Evolutionary conservation across 306 rosid genomes (phyloP).

Genomic region (Heteromeles arbutifolia): DNA sequence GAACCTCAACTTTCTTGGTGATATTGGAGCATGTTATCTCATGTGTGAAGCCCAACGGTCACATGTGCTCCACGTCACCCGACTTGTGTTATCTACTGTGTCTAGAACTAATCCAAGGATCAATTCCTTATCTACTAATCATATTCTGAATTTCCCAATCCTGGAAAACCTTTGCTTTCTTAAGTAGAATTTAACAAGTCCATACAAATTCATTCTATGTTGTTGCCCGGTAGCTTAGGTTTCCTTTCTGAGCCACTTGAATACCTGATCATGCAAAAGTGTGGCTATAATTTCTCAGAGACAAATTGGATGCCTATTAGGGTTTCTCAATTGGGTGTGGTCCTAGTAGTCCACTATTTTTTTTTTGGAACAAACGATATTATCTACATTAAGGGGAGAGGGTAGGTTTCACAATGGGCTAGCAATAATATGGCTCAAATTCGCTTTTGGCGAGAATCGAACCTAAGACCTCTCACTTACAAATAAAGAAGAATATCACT

Average conservation of each 20-base stretch:
- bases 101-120: background rate
- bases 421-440: too few relatives aligned
- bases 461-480: too few relatives aligned
- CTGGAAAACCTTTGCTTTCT: background rate
- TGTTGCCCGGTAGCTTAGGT: slow-evolving; percentile 28
- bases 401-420: too few relatives aligned
- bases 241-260: slow-evolving; percentile 28
- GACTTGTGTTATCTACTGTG: too few relatives aligned
- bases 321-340: slow-evolving; percentile 5
- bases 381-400: too few relatives aligned
- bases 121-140: background rate
- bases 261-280: slow-evolving; percentile 26
- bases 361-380: too few relatives aligned
- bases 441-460: accelerated
- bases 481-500: too few relatives aligned
- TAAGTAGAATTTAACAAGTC: slow-evolving; percentile 4
- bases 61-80: too few relatives aligned
- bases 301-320: slow-evolving; percentile 30
- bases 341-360: background rate
- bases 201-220: slow-evolving; percentile 16
- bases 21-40: too few relatives aligned
- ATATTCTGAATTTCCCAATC: background rate
- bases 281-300: slow-evolving; percentile 22
- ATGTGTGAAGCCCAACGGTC: too few relatives aligned
- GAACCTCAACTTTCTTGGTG: too few relatives aligned